Base-by-base conservation (phyloP, 495 filamentous ascomycete genomes). In the Hypoxylon cercidicola region DNA sequence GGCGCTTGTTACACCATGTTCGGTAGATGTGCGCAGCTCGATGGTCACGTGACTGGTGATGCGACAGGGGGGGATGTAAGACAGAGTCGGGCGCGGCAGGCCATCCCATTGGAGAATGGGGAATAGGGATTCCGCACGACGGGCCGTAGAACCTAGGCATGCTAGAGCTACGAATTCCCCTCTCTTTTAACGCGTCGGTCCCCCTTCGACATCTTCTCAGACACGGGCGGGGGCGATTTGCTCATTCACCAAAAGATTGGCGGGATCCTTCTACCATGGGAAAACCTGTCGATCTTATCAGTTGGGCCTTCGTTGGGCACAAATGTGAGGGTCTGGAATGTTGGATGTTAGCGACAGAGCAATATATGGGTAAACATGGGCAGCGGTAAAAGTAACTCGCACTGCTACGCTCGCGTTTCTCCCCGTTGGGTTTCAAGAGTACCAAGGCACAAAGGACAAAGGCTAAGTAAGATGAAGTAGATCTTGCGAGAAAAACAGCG, bases 221-320 rank as follows among this genome's bases (percentile, higher is more conserved):
- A 32, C 10, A 8, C 30, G 5, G 10, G 30, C 8, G 30, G 30
- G 30, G 30, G 5, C 30, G 30, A 7, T 32, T 9, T 32, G 30
- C 30, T 7, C 3, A 32, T 10, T 32, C 47, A 32, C 47, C 30
- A 48, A 15, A 9, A 50, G 34, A 43, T 43, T 7, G 57, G 45
- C 1, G 56, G 32, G 64, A 57, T 62, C 40, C 46, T 43, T 43
- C 16, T 62, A 61, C 50, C 52, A 20, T 28, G 11, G 12, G 13
- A 66, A 66, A 66, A 62, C 41, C 39, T 57, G 64, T 62, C 64
- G n/a, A 56, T 43, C 56, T 66, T 45, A 66, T 15, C 28, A 32
- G 64, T 66, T 62, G 64, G 64, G 64, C 64, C 39, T 61, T 48
- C 64, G 11, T 66, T 66, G 35, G 51, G 51, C 39, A 52, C 37